These are phyloP conservation scores for Leccinum uliginosum DNA, from an alignment of 768 basidiomycete genomes.

Conservation along the genomic window DNA sequence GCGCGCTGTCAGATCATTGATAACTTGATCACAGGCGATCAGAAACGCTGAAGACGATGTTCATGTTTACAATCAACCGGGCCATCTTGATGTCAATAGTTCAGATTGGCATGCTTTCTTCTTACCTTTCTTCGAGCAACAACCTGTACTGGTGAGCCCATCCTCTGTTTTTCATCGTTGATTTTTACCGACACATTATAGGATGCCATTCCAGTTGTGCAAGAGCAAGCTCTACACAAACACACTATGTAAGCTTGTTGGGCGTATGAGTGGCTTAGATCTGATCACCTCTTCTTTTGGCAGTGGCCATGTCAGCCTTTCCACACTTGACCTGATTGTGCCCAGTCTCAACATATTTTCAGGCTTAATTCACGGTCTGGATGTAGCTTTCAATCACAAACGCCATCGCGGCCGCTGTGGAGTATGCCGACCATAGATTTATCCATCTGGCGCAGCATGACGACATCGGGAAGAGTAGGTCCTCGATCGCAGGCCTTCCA, in stretches of 20 bases:
- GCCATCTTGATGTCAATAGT: constrained; percentile 17
- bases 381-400: neutral
- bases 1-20: neutral
- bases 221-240: constrained; percentile 24
- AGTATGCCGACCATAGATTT: constrained; percentile 9
- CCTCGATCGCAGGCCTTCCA: neutral
- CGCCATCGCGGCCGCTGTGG: constrained; percentile 2
- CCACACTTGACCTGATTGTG: neutral
- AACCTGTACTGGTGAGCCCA: constrained; percentile 16
- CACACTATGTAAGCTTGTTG: constrained; percentile 13
- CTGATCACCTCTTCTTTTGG: neutral
- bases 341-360: neutral
- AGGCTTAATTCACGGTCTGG: constrained; percentile 15
- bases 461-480: constrained; percentile 4
- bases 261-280: neutral
- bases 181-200: neutral
- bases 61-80: constrained; percentile 16
- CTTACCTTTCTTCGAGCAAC: constrained; percentile 11
- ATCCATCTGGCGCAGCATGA: neutral
- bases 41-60: constrained; percentile 12
- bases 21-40: constrained; percentile 3
- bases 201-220: constrained; percentile 21
- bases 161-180: neutral
- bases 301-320: constrained; percentile 16
- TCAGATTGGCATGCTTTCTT: constrained; percentile 15